These are phyloP conservation scores for Naganishia cerealis DNA, from an alignment of 1,284 basidiomycete species.

Conservation along the genomic window DNA sequence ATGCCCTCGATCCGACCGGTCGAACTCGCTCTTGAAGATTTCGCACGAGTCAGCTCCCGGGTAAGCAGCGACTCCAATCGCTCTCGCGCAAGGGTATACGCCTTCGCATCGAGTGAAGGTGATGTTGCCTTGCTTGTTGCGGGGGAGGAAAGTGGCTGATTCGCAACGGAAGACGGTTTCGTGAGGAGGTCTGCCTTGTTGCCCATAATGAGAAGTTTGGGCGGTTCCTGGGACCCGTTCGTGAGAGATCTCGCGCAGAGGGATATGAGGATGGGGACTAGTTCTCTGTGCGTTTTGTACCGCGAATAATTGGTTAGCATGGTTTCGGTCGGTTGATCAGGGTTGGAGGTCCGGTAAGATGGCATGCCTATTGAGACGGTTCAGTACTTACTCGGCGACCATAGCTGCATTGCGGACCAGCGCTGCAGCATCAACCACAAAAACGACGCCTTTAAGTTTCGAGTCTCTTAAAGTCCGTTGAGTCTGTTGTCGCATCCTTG, in stretches of 20 bases:
- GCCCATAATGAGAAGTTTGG: slow-evolving; percentile 47
- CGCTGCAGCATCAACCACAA: slow-evolving; percentile 49
- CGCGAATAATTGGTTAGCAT: neutral
- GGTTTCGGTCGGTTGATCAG: neutral
- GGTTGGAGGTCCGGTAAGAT: neutral
- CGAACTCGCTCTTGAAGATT: slow-evolving; percentile 42
- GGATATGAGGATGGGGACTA: slow-evolving; percentile 47
- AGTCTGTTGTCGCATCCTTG: slow-evolving; percentile 48
- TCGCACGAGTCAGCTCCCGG: slow-evolving; percentile 52
- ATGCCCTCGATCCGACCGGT: slow-evolving; percentile 44
- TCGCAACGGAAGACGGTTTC: slow-evolving; percentile 35
- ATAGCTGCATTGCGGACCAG: slow-evolving; percentile 45
- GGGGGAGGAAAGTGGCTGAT: slow-evolving; percentile 37
- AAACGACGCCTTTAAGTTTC: slow-evolving; percentile 45
- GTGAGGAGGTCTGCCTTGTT: slow-evolving; percentile 51
- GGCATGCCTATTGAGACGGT: neutral
- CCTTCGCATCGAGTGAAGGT: slow-evolving; percentile 36
- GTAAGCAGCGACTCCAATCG: slow-evolving; percentile 47
- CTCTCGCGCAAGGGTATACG: slow-evolving; percentile 41
- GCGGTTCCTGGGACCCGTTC: slow-evolving; percentile 36
- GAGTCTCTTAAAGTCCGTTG: slow-evolving; percentile 37
- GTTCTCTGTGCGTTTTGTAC: slow-evolving; percentile 39
- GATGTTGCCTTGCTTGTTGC: neutral
- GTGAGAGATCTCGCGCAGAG: slow-evolving; percentile 39
- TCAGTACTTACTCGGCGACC: slow-evolving; percentile 49